Conservation (phyloP, 345 rosid genomes). For the Acer campestre region DNA sequence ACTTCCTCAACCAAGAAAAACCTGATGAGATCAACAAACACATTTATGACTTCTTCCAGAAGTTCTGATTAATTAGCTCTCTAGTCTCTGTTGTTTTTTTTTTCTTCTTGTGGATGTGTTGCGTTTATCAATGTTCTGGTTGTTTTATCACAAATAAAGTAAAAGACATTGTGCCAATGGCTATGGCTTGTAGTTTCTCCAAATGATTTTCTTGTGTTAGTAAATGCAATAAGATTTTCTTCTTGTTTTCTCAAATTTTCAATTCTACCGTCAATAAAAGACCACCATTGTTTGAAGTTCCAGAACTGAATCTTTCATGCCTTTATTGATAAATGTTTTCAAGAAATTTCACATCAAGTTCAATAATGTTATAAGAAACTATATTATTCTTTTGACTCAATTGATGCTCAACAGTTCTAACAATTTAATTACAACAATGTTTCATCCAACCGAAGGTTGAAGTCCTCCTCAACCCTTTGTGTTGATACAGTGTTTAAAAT, state of each 20-base stretch:
- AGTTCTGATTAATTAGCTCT: constrained; percentile 21
- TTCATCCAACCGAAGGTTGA: neutral
- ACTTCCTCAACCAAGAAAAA: constrained; percentile 70
- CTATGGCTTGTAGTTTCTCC: neutral
- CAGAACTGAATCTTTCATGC: neutral
- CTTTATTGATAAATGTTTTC: neutral
- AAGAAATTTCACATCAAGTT: neutral
- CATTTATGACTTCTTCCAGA: constrained; percentile 55
- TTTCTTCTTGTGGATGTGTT: neutral
- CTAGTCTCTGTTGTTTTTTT: neutral
- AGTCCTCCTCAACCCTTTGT: neutral
- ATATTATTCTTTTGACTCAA: neutral
- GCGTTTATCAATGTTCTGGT: neutral
- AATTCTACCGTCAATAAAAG: neutral
- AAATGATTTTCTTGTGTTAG: no score
- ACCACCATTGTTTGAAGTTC: neutral
- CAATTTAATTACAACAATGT: neutral
- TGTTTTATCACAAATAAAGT: neutral
- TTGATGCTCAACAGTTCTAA: neutral
- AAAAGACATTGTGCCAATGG: neutral
- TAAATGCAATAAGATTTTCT: no score
- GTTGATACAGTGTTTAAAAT: neutral
- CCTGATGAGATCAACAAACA: constrained; percentile 63
- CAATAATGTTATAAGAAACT: neutral
- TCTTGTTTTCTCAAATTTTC: neutral